Evolutionary conservation across 1,284 basidiomycete species (phyloP).

Genomic region (Afroboletus lepidellus): DNA sequence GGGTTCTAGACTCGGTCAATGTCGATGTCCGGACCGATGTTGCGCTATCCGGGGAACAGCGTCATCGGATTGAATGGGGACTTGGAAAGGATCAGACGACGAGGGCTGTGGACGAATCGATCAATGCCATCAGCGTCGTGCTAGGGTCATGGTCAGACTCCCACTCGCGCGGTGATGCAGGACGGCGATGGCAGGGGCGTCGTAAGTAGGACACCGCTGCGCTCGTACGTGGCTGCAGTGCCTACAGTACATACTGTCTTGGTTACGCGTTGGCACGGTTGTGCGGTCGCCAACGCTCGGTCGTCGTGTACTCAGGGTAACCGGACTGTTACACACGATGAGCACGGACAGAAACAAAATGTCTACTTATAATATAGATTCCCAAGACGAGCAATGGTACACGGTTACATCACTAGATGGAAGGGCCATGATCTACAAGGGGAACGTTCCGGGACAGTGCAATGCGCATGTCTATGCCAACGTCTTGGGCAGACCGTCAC

Average conservation of each 20-base stretch:
- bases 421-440: conserved; percentile 1
- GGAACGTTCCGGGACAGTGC: no score
- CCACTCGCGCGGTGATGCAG: not conserved
- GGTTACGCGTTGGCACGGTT: not conserved
- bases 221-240: not conserved
- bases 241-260: not conserved
- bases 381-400: conserved; percentile 1
- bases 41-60: not conserved
- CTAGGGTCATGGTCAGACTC: not conserved
- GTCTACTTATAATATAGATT: not conserved
- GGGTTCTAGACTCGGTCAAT: no score
- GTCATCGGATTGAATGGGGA: not conserved
- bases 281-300: no score
- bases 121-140: not conserved
- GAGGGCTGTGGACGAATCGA: not conserved
- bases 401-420: conserved; percentile 1
- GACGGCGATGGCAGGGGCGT: not conserved
- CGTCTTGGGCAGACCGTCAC: conserved; percentile 56
- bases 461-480: conserved; percentile 13
- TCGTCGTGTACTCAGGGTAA: no score
- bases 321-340: no score
- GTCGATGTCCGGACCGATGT: not conserved
- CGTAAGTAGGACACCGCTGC: no score
- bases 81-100: not conserved
- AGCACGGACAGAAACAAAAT: not conserved